Percentiles rank a stretch among this genome's conserved stretches.
phyloP scores from a whole-genome alignment of 306 rosid genomes.

The Alnus rubra region DNA sequence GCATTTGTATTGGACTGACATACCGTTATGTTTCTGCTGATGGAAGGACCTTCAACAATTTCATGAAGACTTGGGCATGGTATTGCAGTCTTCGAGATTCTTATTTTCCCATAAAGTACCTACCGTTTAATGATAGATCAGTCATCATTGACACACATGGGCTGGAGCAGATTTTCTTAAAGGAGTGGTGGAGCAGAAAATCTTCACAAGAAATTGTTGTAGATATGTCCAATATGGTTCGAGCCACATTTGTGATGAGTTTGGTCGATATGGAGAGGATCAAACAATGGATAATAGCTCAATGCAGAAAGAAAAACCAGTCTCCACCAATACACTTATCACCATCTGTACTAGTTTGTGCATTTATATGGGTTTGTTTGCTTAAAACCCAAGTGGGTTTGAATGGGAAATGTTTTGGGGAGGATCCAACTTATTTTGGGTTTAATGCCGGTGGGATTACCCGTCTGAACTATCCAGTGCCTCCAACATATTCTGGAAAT shows the following conservation, averaged over 20 bases:
- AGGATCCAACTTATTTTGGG: constrained; percentile 40
- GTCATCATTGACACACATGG: constrained; percentile 38
- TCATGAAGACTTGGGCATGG: constrained; percentile 52
- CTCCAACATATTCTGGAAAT: constrained; percentile 36
- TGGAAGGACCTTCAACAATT: constrained; percentile 53
- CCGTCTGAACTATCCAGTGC: constrained; percentile 30
- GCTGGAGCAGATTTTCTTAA: constrained; percentile 35
- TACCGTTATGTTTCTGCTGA: constrained; percentile 41
- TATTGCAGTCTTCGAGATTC: constrained; percentile 24
- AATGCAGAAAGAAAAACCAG: constrained; percentile 26
- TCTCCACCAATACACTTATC: constrained; percentile 35
- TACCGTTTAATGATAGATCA: constrained; percentile 32
- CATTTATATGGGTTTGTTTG: constrained; percentile 51
- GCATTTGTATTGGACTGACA: constrained; percentile 48
- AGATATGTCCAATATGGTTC: constrained; percentile 24
- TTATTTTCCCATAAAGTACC: not conserved
- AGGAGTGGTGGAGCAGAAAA: constrained; percentile 40
- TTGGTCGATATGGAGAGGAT: constrained; percentile 34
- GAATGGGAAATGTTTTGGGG: not conserved
- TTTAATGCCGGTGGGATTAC: constrained; percentile 56
- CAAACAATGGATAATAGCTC: constrained; percentile 18
- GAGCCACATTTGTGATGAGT: constrained; percentile 37
- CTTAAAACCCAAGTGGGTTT: constrained; percentile 26
- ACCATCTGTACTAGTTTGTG: constrained; percentile 45
- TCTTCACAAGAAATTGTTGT: not conserved